phyloP scores from a whole-genome alignment of 1,284 basidiomycete species.

The Lignosus rhinocerotis region DNA sequence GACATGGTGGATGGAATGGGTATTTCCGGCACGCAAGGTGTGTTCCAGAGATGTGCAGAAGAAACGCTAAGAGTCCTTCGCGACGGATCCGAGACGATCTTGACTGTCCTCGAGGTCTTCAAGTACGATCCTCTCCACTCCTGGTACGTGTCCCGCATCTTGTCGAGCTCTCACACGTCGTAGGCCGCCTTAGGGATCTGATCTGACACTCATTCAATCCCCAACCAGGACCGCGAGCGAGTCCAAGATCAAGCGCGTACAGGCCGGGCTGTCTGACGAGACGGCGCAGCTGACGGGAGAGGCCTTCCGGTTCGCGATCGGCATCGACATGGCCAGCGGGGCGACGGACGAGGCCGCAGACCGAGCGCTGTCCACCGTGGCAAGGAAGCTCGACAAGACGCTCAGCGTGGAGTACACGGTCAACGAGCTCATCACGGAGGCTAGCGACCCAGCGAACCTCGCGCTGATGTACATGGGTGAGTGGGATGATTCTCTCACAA shows the following conservation, averaged over 20 bases:
- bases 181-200: not conserved
- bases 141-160: slow-evolving; percentile 57
- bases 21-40: slow-evolving; percentile 86
- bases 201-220: not conserved
- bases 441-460: slow-evolving; percentile 78
- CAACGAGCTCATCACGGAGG: slow-evolving; percentile 90
- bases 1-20: slow-evolving; percentile 97
- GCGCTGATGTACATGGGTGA: slow-evolving; percentile 78
- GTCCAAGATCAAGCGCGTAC: slow-evolving; percentile 63
- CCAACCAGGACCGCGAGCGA: slow-evolving; percentile 69
- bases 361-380: slow-evolving; percentile 79
- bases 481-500: slow-evolving; percentile 22
- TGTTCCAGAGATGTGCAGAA: slow-evolving; percentile 93
- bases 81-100: slow-evolving; percentile 82
- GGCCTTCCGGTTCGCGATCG: slow-evolving; percentile 41
- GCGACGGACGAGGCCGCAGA: slow-evolving; percentile 87
- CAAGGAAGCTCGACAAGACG: slow-evolving; percentile 79
- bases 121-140: slow-evolving; percentile 94
- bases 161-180: too few species aligned
- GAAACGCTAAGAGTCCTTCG: slow-evolving; percentile 91
- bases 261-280: slow-evolving; percentile 35
- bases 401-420: slow-evolving; percentile 93
- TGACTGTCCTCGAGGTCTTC: slow-evolving; percentile 97
- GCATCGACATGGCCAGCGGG: slow-evolving; percentile 62
- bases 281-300: slow-evolving; percentile 26